Conservation (phyloP, 176 grass and related monocot genomes). For the Avena eriantha region DNA sequence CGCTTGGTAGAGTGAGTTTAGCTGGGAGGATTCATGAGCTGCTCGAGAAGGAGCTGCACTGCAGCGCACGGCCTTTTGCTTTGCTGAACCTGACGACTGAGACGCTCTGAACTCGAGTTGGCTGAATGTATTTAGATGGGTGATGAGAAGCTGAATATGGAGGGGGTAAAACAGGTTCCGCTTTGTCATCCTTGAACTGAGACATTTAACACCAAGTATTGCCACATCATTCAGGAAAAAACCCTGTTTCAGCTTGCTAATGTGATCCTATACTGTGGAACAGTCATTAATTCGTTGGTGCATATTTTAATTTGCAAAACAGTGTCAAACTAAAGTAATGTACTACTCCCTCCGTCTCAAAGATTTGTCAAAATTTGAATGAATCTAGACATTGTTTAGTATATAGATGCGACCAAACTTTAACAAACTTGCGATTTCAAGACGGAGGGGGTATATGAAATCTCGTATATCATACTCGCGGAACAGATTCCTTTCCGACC, state of each 20-base stretch:
- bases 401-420: too few species aligned
- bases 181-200: not conserved
- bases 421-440: too few species aligned
- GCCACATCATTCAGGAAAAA: not conserved
- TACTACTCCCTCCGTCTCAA: too few species aligned
- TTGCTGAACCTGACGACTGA: not conserved
- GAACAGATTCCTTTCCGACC: not conserved
- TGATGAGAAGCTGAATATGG: not conserved
- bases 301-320: not conserved
- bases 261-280: not conserved
- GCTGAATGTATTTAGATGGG: not conserved
- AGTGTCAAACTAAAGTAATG: not conserved
- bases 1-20: constrained; percentile 4
- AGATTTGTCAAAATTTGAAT: too few species aligned
- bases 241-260: not conserved
- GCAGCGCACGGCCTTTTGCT: not conserved
- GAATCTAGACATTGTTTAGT: too few species aligned
- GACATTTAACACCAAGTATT: not conserved
- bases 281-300: not conserved
- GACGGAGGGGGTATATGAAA: too few species aligned
- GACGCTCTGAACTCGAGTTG: not conserved
- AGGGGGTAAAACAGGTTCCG: not conserved
- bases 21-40: constrained; percentile 16
- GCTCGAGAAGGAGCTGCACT: constrained; percentile 7
- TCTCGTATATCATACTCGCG: not conserved